Percentiles rank a stretch among this genome's conserved stretches.
Evolutionary conservation across 225 moss, liverwort and hornwort genomes (phyloP).

Genomic region (Polytrichum commune): DNA sequence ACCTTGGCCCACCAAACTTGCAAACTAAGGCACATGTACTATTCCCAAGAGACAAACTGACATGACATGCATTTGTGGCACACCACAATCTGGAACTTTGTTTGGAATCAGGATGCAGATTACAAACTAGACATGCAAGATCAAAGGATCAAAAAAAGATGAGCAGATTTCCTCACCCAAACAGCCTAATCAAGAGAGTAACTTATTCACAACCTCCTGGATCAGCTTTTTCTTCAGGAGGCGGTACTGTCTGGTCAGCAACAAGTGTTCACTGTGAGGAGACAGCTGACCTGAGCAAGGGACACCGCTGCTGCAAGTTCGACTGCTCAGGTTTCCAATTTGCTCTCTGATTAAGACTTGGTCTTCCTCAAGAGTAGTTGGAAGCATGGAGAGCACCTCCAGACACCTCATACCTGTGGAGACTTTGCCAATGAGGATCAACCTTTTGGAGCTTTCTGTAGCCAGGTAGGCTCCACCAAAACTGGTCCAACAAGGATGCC

Average conservation of each 20-base stretch:
- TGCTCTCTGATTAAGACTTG: slow-evolving; percentile 28
- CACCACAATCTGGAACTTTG: too few species aligned
- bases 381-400: slow-evolving; percentile 65
- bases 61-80: too few species aligned
- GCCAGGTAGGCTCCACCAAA: slow-evolving; percentile 31
- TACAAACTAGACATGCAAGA: too few species aligned
- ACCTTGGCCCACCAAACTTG: too few species aligned
- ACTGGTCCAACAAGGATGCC: slow-evolving; percentile 52
- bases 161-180: too few species aligned
- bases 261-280: slow-evolving; percentile 35
- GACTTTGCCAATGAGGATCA: slow-evolving; percentile 60
- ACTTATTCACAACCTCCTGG: slow-evolving; percentile 46
- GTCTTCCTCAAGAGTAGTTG: slow-evolving; percentile 75
- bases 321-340: slow-evolving; percentile 12
- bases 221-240: slow-evolving; percentile 73
- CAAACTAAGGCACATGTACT: too few species aligned
- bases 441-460: slow-evolving; percentile 33
- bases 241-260: slow-evolving; percentile 65
- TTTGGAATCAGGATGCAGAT: too few species aligned
- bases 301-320: slow-evolving; percentile 19
- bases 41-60: too few species aligned
- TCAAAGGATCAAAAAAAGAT: too few species aligned
- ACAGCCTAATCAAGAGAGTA: slow-evolving; percentile 15
- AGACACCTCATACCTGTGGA: slow-evolving; percentile 71
- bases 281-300: slow-evolving; percentile 25